A percentile compares a stretch with the other conserved stretches of the same genome.
Evolutionary conservation across 495 filamentous ascomycete species (phyloP).

Genomic region (Tuber indicum): DNA sequence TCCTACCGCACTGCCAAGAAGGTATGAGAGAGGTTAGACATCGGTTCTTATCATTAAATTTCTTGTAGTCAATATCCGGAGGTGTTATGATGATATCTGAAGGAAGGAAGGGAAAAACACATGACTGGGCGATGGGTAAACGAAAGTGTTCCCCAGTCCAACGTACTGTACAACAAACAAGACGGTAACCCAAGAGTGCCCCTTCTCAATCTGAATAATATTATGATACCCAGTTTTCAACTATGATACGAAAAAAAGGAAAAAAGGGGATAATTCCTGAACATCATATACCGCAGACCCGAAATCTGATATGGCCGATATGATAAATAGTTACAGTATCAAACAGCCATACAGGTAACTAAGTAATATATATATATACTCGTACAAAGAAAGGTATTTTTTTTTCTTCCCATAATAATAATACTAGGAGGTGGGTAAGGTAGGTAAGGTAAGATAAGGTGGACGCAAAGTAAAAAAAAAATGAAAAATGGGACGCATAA

Average conservation of each 20-base stretch:
- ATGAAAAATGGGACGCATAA: not conserved
- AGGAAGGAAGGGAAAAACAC: not conserved
- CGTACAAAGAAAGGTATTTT: not conserved
- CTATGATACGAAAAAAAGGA: too few species aligned
- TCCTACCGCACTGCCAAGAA: not conserved
- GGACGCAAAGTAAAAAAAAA: not conserved
- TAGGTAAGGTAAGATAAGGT: not conserved
- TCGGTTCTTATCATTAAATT: not conserved
- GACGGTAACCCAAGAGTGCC: not conserved
- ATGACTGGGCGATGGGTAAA: not conserved
- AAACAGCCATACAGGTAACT: not conserved
- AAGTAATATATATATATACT: not conserved
- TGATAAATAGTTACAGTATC: not conserved
- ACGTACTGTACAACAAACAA: not conserved
- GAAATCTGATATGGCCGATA: not conserved
- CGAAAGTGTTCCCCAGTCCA: not conserved
- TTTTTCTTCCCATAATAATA: conserved; percentile 4
- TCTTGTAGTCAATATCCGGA: too few species aligned
- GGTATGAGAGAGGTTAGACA: not conserved
- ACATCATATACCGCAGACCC: not conserved
- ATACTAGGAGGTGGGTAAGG: not conserved
- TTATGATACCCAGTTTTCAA: not conserved
- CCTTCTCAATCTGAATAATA: not conserved
- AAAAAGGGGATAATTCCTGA: not conserved
- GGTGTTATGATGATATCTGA: not conserved